phyloP scores from a whole-genome alignment of 345 rosid species.

The Populus alba region DNA sequence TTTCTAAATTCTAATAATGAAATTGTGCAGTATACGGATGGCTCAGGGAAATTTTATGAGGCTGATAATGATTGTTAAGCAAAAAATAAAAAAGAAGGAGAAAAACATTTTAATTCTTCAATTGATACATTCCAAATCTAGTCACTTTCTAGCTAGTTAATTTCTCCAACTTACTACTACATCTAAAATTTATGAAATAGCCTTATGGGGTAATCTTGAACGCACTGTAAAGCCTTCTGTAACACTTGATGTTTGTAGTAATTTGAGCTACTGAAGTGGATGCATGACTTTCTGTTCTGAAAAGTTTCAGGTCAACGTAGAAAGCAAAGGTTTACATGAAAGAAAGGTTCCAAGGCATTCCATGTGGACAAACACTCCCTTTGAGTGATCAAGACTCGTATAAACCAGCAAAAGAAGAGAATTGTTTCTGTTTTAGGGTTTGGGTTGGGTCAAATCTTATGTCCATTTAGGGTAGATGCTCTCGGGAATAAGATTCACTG shows the following conservation, averaged over 20 bases:
- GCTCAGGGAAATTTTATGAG: background rate
- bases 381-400: constrained; percentile 27
- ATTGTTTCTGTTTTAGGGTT: constrained; percentile 15
- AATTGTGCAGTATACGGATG: background rate
- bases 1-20: background rate
- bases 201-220: background rate
- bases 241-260: constrained; percentile 21
- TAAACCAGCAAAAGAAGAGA: constrained; percentile 13
- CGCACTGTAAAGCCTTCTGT: constrained; percentile 26
- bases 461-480: constrained; percentile 34
- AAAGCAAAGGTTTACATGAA: constrained; percentile 62
- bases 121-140: background rate
- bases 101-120: background rate
- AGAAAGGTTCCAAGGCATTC: constrained; percentile 73
- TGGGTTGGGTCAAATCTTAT: constrained; percentile 13
- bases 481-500: constrained; percentile 32
- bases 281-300: constrained; percentile 31
- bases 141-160: background rate
- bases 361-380: constrained; percentile 57
- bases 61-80: background rate
- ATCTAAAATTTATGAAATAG: constrained; percentile 1
- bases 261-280: constrained; percentile 31
- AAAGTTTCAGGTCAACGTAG: constrained; percentile 53
- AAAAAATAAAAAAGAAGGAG: background rate
- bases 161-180: constrained; percentile 1